Evolutionary conservation across 345 rosid genomes (phyloP).

Genomic region (Brassica nigra): DNA sequence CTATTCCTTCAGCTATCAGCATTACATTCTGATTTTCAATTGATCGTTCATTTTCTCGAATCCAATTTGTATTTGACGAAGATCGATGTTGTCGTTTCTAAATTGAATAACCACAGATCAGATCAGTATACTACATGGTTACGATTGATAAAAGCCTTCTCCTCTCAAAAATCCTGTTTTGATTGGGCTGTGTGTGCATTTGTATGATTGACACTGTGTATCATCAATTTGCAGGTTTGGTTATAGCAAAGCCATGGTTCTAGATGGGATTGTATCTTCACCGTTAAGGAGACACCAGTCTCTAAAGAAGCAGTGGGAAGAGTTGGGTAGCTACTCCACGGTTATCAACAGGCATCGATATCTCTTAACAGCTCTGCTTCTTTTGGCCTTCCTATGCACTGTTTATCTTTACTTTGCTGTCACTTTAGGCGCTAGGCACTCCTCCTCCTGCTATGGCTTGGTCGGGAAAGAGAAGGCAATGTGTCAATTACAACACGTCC

Average conservation of each 20-base stretch:
- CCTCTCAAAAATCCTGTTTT: background rate
- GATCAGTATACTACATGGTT: too few relatives aligned
- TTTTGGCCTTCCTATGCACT: conserved; percentile 80
- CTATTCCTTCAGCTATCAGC: background rate
- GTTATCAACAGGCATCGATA: conserved; percentile 78
- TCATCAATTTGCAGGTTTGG: conserved; percentile 20
- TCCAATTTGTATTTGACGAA: background rate
- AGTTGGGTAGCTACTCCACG: conserved; percentile 76
- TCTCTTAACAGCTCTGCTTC: conserved; percentile 77
- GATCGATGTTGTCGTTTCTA: background rate
- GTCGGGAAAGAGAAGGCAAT: conserved; percentile 55
- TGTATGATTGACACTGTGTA: background rate
- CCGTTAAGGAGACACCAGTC: conserved; percentile 73
- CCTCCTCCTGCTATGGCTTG: conserved; percentile 73
- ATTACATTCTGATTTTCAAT: background rate
- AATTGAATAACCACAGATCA: too few relatives aligned
- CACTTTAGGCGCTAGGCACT: conserved; percentile 61
- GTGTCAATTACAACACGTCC: conserved; percentile 43
- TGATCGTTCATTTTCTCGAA: background rate
- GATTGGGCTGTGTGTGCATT: background rate
- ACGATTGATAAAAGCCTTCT: too few relatives aligned
- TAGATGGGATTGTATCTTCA: conserved; percentile 68
- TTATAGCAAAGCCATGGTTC: conserved; percentile 54
- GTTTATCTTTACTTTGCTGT: conserved; percentile 90
- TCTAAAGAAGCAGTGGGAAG: conserved; percentile 72